A percentile compares a stretch with the other conserved stretches of the same genome.
Evolutionary conservation across 2,329 filamentous ascomycete species (phyloP).

Genomic region (Phialophora expanda): DNA sequence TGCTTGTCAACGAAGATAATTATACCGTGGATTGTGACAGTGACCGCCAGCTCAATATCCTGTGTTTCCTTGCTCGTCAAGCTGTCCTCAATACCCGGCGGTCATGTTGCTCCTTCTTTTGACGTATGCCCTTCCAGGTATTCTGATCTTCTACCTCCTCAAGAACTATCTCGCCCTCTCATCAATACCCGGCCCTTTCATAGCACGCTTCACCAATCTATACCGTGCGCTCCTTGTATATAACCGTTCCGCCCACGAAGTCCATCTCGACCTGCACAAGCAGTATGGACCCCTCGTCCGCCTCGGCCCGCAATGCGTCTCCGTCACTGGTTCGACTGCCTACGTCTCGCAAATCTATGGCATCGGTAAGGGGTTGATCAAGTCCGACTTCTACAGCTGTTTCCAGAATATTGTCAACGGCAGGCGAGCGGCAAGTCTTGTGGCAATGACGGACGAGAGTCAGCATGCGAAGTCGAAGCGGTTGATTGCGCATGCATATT

Average conservation of each 20-base stretch:
- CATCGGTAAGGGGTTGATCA: conserved; percentile 36
- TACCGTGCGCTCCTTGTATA: conserved; percentile 41
- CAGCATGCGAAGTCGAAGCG: conserved; percentile 51
- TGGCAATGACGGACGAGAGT: conserved; percentile 49
- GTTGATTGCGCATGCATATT: conserved; percentile 49
- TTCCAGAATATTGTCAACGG: conserved; percentile 43
- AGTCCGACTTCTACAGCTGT: conserved; percentile 42
- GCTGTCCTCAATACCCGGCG: neutral
- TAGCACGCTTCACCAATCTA: conserved; percentile 41
- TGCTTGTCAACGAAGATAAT: neutral
- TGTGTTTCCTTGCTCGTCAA: neutral
- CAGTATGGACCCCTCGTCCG: conserved; percentile 42
- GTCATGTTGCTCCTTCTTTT: conserved; percentile 29
- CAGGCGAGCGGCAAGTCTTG: conserved; percentile 42
- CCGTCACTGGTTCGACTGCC: conserved; percentile 33
- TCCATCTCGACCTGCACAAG: conserved; percentile 38
- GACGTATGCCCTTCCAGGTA: conserved; percentile 19
- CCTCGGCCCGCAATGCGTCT: conserved; percentile 44
- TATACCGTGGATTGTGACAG: neutral
- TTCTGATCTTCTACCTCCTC: conserved; percentile 15
- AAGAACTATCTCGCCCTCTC: conserved; percentile 43
- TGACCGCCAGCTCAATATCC: neutral
- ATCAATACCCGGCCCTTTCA: conserved; percentile 42
- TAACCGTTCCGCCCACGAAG: conserved; percentile 37
- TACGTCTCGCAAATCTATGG: conserved; percentile 39